phyloP scores from a whole-genome alignment of 2,329 filamentous ascomycete genomes.

The Trichoderma lentiforme region DNA sequence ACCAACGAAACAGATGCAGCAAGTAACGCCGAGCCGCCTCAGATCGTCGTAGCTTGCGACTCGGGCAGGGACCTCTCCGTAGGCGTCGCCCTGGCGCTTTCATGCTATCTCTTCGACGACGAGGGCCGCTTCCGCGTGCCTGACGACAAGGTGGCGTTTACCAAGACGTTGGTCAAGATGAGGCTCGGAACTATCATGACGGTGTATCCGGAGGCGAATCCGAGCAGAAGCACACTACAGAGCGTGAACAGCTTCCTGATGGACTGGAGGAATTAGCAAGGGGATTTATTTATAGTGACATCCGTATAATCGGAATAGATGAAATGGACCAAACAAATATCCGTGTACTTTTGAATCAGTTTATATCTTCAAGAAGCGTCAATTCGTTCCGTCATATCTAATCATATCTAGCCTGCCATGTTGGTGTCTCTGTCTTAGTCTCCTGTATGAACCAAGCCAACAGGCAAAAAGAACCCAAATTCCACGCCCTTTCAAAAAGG shows the following conservation, averaged over 20 bases:
- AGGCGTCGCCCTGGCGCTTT: conserved; percentile 70
- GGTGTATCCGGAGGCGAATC: conserved; percentile 74
- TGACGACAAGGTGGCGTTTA: conserved; percentile 41
- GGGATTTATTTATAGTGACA: not conserved
- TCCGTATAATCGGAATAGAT: not conserved
- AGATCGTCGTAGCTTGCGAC: conserved; percentile 64
- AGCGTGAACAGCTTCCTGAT: conserved; percentile 91
- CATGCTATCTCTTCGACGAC: conserved; percentile 70
- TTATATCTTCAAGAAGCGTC: not conserved
- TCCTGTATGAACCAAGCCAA: not conserved
- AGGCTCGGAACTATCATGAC: conserved; percentile 80
- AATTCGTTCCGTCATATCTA: conserved; percentile 15
- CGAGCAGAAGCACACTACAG: conserved; percentile 79
- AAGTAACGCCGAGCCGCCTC: conserved; percentile 10
- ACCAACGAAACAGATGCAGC: not conserved
- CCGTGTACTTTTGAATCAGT: not conserved
- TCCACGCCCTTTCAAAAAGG: not conserved
- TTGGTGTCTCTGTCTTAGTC: not conserved
- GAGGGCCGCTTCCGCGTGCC: conserved; percentile 46
- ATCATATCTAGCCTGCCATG: conserved; percentile 18
- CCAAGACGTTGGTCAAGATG: conserved; percentile 74
- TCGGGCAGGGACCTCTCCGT: conserved; percentile 78
- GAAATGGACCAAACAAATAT: not conserved
- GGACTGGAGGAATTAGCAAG: conserved; percentile 41
- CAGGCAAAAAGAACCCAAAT: not conserved